phyloP scores from a whole-genome alignment of 2,329 filamentous ascomycete species.

The Tolypocladium paradoxum region DNA sequence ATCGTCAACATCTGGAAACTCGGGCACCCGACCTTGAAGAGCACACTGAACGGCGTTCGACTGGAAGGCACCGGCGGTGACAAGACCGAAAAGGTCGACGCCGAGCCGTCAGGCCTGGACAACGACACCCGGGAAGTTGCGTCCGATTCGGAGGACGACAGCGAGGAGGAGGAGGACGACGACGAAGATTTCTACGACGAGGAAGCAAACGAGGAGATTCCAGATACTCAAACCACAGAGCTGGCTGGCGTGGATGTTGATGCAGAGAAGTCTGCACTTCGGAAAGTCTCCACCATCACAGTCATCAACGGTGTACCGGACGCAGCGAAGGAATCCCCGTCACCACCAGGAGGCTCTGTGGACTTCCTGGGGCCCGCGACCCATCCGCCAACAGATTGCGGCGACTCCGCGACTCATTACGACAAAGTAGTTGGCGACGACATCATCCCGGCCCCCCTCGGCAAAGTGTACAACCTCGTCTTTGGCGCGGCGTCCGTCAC shows the following conservation, averaged over 20 bases:
- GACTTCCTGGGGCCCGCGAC: conserved; percentile 80
- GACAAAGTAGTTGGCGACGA: conserved; percentile 82
- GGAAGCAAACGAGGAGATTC: conserved; percentile 67
- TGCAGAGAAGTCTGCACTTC: conserved; percentile 50
- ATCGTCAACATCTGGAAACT: conserved; percentile 99
- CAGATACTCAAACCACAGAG: conserved; percentile 40
- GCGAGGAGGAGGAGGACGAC: conserved; percentile 59
- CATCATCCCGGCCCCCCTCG: conserved; percentile 72
- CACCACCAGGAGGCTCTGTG: conserved; percentile 28
- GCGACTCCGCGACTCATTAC: conserved; percentile 68
- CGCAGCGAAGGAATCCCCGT: conserved; percentile 37
- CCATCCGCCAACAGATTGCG: conserved; percentile 78
- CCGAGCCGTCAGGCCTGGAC: conserved; percentile 23
- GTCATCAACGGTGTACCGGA: conserved; percentile 36
- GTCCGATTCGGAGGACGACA: conserved; percentile 48
- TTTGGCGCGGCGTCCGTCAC: conserved; percentile 71
- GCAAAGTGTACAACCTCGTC: conserved; percentile 80
- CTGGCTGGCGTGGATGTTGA: conserved; percentile 32
- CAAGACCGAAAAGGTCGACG: conserved; percentile 76
- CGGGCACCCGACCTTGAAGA: conserved; percentile 83
- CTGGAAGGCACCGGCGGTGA: conserved; percentile 76
- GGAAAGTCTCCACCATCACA: conserved; percentile 57
- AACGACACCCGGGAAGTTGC: conserved; percentile 34
- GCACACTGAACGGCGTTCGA: conserved; percentile 78
- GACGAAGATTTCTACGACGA: conserved; percentile 71